Base-by-base conservation (phyloP, 2,329 filamentous ascomycete genomes). In the Didymella lethalis region DNA sequence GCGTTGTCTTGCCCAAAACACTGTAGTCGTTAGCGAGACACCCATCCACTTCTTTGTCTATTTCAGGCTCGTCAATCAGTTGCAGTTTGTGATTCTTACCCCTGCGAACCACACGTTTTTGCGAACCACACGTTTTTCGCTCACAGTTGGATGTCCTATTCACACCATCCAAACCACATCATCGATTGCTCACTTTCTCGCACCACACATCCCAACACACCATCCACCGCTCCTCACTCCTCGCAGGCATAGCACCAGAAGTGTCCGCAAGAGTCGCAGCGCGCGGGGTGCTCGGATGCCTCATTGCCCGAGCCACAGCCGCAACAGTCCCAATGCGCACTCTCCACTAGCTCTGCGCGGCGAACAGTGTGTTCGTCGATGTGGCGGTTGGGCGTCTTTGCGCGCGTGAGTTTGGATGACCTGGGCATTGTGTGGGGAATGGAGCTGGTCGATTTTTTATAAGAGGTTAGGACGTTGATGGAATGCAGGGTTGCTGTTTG, bases 241-340 rank as follows among this genome's bases (percentile, higher is more conserved):
- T 40, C 36, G 18, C 36, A 40, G 11, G 10, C 7, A 20, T 40
- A 40, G 36, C 43, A 45, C 44, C 38, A 55, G 28, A 44, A 55
- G 29, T 55, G 45, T 16, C 36, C 36, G 16, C 52, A 55, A 23
- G 7, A 7, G 7, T 11, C 34, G 16, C 52, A 55, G 3, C 29
- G 52, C 10, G 48, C 45, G 4, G 52, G 52, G 10, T 44, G 31
- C 1, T 55, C 52, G 26, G 28, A 16, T 3, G 36, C 12, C 2
- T 26, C 14, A 11, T 48, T 48, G 1, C 7, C 8, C 8, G 41
- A 18, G 23, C 46, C 38, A 18, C 47, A 50, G 20, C 46, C 49
- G n/a, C 47, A 56, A 1, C 18, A 28, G 20, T 36, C 16, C 32
- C 32, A 36, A n/a, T 6, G 47, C 5, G 20, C 28, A 1, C 4